phyloP scores from a whole-genome alignment of 306 rosid species.

The Cucurbita moschata region DNA sequence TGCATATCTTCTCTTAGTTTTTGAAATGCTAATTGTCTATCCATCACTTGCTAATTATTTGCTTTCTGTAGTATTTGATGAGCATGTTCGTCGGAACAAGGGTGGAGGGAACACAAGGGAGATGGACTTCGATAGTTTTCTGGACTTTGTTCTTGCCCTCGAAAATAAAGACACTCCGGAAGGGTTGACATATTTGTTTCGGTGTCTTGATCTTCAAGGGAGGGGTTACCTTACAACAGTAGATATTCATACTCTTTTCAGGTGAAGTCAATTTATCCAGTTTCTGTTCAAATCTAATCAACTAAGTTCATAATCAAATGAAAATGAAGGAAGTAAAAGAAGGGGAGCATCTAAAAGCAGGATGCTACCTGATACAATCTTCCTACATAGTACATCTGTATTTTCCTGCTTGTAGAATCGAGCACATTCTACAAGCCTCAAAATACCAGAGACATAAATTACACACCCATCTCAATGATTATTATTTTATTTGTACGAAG shows the following conservation, averaged over 20 bases:
- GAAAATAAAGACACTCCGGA: slow-evolving; percentile 98
- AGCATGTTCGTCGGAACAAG: slow-evolving; percentile 79
- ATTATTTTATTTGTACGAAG: neutral
- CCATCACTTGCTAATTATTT: neutral
- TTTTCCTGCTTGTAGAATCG: slow-evolving; percentile 64
- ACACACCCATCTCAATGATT: neutral
- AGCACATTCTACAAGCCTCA: slow-evolving; percentile 66
- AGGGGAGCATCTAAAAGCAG: slow-evolving; percentile 69
- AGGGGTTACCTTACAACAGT: slow-evolving; percentile 88
- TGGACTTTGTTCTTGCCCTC: slow-evolving; percentile 87
- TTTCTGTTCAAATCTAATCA: neutral
- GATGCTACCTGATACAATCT: slow-evolving; percentile 82
- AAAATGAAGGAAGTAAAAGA: slow-evolving; percentile 57
- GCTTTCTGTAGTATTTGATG: slow-evolving; percentile 63
- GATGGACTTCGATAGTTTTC: slow-evolving; percentile 82
- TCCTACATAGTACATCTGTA: slow-evolving; percentile 51
- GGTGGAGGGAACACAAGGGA: slow-evolving; percentile 74
- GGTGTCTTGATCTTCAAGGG: slow-evolving; percentile 95
- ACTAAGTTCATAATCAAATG: neutral
- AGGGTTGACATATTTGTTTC: slow-evolving; percentile 88
- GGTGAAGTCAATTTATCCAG: slow-evolving; percentile 24
- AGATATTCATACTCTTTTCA: slow-evolving; percentile 92
- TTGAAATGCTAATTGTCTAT: neutral
- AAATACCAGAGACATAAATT: slow-evolving; percentile 36
- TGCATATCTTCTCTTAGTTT: neutral